Evolutionary conservation across 495 filamentous ascomycete species (phyloP), one percentile per base, ranked within the genome.

Genomic region (Bryoglossum gracile): DNA sequence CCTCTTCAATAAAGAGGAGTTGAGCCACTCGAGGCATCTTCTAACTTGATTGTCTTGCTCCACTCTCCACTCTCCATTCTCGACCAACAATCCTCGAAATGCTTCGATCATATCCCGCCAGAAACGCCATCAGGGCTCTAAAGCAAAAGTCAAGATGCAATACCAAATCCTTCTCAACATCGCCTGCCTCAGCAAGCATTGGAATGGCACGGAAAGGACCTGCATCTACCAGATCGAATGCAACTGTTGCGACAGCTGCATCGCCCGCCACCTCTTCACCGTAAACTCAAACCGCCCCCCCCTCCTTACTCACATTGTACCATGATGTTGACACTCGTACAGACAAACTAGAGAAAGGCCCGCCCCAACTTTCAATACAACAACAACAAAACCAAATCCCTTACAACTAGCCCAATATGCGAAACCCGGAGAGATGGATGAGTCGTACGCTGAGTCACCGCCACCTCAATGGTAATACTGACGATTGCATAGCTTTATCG

Each of bases 401-500:
- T 75, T 89, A 48, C 84, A 88, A 57, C 37, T 48, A 10, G 74
- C 89, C 43, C 84, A 87, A 56, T 75, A 77, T 59, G 66, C 69
- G 37, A 70, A 73, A 57, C 66, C 71, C 48, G 72, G 75, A 37
- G 78, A 83, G 46, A 81, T 91, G 73, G 87, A 94, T 65, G 87
- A 83, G 56, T 81, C 79, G 79, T 81, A 74, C 43, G 76, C 72
- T 50, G 38, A 57, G 34, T 43, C 58, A 45, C 50, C 50, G 45
- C 32, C 56, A 38, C 45, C 42, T 42, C 38, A 36, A 37, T n/a
- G 39, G 51, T 28, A 33, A 50, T 49, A 48, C 42, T 56, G 43
- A 64, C 67, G 50, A 39, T 35, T 59, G 53, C 36, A 57, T 53
- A 86, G 87, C 44, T 95, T 98, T 70, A 86, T 97, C 62, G 94